Evolutionary conservation across 73 alveolate genomes (phyloP).

Genomic region (Uronychia binucleata): DNA sequence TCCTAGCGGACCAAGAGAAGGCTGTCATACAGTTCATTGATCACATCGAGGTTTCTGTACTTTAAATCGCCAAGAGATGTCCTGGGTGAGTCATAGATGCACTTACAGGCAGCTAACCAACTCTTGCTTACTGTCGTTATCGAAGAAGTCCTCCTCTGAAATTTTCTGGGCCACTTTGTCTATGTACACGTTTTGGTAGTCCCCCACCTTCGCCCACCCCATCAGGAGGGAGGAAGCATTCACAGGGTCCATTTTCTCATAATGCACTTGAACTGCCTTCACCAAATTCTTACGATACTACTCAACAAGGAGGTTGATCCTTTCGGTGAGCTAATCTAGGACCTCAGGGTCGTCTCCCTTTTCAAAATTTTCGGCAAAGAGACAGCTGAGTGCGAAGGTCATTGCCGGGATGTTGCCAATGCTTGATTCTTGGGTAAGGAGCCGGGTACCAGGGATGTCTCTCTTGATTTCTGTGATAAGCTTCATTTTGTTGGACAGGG

Average conservation of each 20-base stretch:
- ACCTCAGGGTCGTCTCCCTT: background rate
- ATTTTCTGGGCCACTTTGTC: slow-evolving; percentile 12
- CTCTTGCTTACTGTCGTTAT: background rate
- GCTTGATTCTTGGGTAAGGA: background rate
- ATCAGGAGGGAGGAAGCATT: slow-evolving; percentile 16
- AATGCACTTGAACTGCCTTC: slow-evolving; percentile 1
- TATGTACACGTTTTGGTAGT: background rate
- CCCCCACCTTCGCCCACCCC: slow-evolving; percentile 23
- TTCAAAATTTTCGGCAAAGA: background rate
- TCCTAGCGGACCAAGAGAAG: background rate
- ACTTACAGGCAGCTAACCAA: background rate
- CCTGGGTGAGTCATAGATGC: too few species aligned
- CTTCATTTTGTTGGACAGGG: background rate
- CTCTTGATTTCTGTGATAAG: too few species aligned
- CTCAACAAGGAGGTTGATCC: slow-evolving; percentile 3
- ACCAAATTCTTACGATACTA: background rate
- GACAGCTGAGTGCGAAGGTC: background rate
- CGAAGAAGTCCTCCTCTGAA: background rate
- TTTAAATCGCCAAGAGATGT: slow-evolving; percentile 3
- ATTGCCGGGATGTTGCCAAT: slow-evolving; percentile 6
- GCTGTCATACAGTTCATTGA: background rate
- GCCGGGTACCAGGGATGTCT: background rate
- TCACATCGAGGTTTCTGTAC: background rate
- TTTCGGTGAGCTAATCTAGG: background rate
- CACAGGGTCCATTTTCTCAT: slow-evolving; percentile 35